phyloP scores from a whole-genome alignment of 495 filamentous ascomycete genomes.

The Coniosporium apollinis region DNA sequence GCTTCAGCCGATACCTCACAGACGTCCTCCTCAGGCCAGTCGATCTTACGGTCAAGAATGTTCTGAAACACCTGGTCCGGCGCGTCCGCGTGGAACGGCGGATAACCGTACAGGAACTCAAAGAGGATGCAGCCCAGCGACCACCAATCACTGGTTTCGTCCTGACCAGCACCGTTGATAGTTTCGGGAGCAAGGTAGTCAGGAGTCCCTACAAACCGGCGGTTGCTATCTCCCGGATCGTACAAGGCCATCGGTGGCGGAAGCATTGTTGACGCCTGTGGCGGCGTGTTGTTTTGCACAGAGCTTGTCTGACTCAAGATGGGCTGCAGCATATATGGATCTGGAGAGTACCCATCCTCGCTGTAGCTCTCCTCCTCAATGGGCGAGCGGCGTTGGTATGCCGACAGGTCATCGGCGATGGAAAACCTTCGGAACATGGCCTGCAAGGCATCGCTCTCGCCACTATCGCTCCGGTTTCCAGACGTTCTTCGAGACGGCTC shows the following conservation, averaged over 20 bases:
- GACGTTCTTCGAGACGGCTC: constrained; percentile 69
- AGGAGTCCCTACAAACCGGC: constrained; percentile 89
- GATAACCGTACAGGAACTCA: constrained; percentile 83
- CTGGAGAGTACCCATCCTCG: constrained; percentile 50
- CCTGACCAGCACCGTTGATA: constrained; percentile 84
- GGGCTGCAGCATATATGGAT: constrained; percentile 44
- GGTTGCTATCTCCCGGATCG: constrained; percentile 83
- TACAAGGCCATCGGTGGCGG: constrained; percentile 93
- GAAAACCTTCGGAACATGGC: constrained; percentile 75
- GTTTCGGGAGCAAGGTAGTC: constrained; percentile 97
- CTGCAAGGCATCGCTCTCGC: constrained; percentile 68
- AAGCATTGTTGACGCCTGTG: constrained; percentile 57
- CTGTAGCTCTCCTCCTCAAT: constrained; percentile 58
- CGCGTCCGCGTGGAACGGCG: constrained; percentile 80
- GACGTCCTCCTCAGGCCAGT: constrained; percentile 66
- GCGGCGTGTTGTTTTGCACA: constrained; percentile 36
- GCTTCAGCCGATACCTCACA: constrained; percentile 54
- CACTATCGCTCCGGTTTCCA: constrained; percentile 81
- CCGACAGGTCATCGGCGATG: constrained; percentile 43
- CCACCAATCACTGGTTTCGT: constrained; percentile 99
- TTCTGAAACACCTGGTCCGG: constrained; percentile 96
- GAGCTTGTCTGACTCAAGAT: constrained; percentile 27
- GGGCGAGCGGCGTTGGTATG: constrained; percentile 25
- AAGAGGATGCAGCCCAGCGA: constrained; percentile 94
- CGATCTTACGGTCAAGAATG: constrained; percentile 73